Base-by-base conservation (phyloP, 2,329 filamentous ascomycete species). In the Chalaropsis thielavioides region DNA sequence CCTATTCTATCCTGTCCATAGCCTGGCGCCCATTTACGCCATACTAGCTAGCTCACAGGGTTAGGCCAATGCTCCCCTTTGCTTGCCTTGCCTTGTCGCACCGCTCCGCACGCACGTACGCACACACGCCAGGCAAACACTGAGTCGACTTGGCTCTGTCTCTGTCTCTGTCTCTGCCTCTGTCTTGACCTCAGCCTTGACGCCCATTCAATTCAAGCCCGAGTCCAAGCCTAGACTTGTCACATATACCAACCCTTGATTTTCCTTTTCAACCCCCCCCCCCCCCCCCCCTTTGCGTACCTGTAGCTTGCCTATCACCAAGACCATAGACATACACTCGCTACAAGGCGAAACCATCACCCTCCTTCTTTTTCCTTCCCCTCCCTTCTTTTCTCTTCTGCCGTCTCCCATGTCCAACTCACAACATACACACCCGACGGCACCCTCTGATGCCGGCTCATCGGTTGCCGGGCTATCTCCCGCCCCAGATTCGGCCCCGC, bases 371-470 rank as follows among this genome's bases (percentile, higher is more conserved):
- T 13, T 35, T 8, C n/a, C 51, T 17, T 19, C 51, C 51, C 27
- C 51, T 58, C 27, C 27, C 51, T 27, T 58, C 51, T 31, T 58
- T 58, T 38, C 51, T 35, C 60, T 51, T 49, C 44, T 41, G 43
- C 27, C 27, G n/a, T 58, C 27, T 62, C 35, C 44, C 61, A 62
- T 62, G 61, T 43, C 61, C 15, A 35, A 38, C 35, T 51, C 44
- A 38, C 35, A 49, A 31, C 61, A 27, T 44, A 35, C 61, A 40
- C 27, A 54, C 3, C 35, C 61, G 2, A 54, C 49, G 22, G 27
- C 31, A 17, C 27, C 35, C 11, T 62, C 61, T 62, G 66, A 67
- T 24, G 59, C 59, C 60, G 63, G 62, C 59, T 62, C 46, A 2
- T 54, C 51, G 17, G 7, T 54, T 31, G 24, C 64, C 22, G 60